phyloP scores from a whole-genome alignment of 1,284 basidiomycete genomes.

The Fomitopsis palustris region DNA sequence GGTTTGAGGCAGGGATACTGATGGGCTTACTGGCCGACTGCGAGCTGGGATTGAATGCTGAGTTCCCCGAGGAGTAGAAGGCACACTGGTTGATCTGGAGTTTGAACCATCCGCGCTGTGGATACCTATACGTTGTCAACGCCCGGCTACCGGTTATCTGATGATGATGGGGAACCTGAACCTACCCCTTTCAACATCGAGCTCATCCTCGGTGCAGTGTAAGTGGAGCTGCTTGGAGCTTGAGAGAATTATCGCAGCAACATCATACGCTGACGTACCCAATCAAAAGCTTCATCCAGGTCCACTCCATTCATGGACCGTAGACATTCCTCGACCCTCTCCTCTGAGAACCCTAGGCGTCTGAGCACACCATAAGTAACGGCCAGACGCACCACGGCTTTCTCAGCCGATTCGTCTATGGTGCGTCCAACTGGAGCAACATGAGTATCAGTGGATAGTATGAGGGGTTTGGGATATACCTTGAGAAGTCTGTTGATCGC shows the following conservation, averaged over 20 bases:
- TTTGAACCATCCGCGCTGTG: neutral
- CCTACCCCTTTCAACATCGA: slow-evolving; percentile 29
- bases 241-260: neutral
- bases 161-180: neutral
- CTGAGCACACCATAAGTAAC: slow-evolving; percentile 83
- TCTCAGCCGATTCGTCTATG: slow-evolving; percentile 63
- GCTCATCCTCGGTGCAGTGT: slow-evolving; percentile 58
- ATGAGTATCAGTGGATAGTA: neutral
- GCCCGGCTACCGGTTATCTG: neutral
- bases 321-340: slow-evolving; percentile 70
- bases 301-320: slow-evolving; percentile 62
- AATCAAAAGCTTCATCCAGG: slow-evolving; percentile 89
- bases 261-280: slow-evolving; percentile 54
- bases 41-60: neutral
- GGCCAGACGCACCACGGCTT: slow-evolving; percentile 67
- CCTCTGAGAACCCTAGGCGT: slow-evolving; percentile 78
- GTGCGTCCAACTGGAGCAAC: slow-evolving; percentile 31
- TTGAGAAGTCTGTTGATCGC: slow-evolving; percentile 35
- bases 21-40: slow-evolving; percentile 7
- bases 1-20: slow-evolving; percentile 25
- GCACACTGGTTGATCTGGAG: slow-evolving; percentile 25
- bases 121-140: neutral
- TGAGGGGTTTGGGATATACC: slow-evolving; percentile 21
- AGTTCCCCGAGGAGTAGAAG: slow-evolving; percentile 28
- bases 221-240: slow-evolving; percentile 12